Evolutionary conservation across 495 filamentous ascomycete species (phyloP), one percentile per base, ranked within the genome.

Genomic region (Rostrohypoxylon terebratum): DNA sequence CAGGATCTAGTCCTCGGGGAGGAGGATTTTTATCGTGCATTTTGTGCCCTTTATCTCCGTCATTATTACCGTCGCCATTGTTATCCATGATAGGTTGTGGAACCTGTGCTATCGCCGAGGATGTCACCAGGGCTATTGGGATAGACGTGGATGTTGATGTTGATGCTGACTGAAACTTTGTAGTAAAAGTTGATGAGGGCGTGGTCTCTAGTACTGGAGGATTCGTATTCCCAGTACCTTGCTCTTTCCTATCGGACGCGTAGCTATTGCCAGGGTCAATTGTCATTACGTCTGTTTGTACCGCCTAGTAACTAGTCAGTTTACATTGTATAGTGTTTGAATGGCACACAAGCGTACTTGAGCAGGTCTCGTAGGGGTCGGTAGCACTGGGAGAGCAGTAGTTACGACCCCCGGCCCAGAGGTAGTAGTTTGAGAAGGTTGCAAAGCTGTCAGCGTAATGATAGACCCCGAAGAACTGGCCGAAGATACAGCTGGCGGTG

Each of bases 1-100:
- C 79, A 10, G 75, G 71, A 71, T 80, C 75, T 45, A 83, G 67
- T 0, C 75, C 72, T 0, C 64, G 53, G 6, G 44, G 36, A 11
- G 45, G 40, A 14, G 40, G 10, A 28, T 59, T 34, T 38, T 75
- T 66, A 9, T 68, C 16, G 36, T 59, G 51, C 14, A 16, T 34
- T 40, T 70, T 74, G 48, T 71, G 57, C 21, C 65, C n/a, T n/a
- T n/a, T 69, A 23, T 25, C 62, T 20, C 53, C 66, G 50, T 68
- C 63, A 16, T 66, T 62, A 18, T 63, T 59, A 38, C 48, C 66
- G 11, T 55, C 53, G 42, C 68, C 55, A 6, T 69, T 59, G 4
- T 67, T 62, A 55, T 72, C 71, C 21, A 63, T 65, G 20, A 16
- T 68, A 20, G 50, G 60, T 54, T 55, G 55, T 31, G 54, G 61